phyloP scores from a whole-genome alignment of 768 basidiomycete genomes.

The Collybiopsis luxurians region DNA sequence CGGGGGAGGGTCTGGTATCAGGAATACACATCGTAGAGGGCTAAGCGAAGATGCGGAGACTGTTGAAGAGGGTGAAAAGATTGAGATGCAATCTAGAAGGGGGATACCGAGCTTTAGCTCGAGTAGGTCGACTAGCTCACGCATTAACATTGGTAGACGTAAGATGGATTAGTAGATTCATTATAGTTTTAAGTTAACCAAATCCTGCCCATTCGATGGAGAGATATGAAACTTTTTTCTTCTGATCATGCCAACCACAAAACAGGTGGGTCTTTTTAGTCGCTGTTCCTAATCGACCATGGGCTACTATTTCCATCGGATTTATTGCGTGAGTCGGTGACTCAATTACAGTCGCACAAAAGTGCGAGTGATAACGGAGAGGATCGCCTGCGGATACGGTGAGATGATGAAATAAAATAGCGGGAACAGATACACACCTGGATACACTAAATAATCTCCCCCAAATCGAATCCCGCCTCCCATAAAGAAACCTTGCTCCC shows the following conservation, averaged over 20 bases:
- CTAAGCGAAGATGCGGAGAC: slow-evolving; percentile 53
- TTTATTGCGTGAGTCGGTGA: slow-evolving; percentile 56
- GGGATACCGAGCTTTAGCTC: slow-evolving; percentile 10
- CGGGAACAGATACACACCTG: slow-evolving; percentile 53
- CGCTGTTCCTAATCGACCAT: slow-evolving; percentile 92
- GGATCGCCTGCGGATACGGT: slow-evolving; percentile 68
- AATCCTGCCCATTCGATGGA: slow-evolving; percentile 93
- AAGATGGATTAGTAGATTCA: slow-evolving; percentile 43
- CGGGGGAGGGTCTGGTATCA: slow-evolving; percentile 30
- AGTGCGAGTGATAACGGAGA: slow-evolving; percentile 95
- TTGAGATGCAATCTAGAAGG: slow-evolving; percentile 22
- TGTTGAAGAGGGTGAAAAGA: slow-evolving; percentile 55
- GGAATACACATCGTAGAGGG: slow-evolving; percentile 20
- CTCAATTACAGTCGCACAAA: slow-evolving; percentile 78
- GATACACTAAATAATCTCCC: slow-evolving; percentile 95
- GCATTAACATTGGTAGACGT: slow-evolving; percentile 39
- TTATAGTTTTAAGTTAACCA: slow-evolving; percentile 41
- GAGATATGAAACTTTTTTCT: slow-evolving; percentile 64
- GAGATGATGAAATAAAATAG: neutral
- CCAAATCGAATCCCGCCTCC: slow-evolving; percentile 93
- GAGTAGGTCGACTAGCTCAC: slow-evolving; percentile 20
- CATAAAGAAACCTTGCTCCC: slow-evolving; percentile 84
- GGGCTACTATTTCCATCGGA: slow-evolving; percentile 95
- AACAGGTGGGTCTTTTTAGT: slow-evolving; percentile 95
- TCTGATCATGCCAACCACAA: slow-evolving; percentile 82